These are phyloP conservation scores for Aspergillus quadricinctus DNA, from an alignment of 2,329 filamentous ascomycete genomes.

Conservation along the genomic window DNA sequence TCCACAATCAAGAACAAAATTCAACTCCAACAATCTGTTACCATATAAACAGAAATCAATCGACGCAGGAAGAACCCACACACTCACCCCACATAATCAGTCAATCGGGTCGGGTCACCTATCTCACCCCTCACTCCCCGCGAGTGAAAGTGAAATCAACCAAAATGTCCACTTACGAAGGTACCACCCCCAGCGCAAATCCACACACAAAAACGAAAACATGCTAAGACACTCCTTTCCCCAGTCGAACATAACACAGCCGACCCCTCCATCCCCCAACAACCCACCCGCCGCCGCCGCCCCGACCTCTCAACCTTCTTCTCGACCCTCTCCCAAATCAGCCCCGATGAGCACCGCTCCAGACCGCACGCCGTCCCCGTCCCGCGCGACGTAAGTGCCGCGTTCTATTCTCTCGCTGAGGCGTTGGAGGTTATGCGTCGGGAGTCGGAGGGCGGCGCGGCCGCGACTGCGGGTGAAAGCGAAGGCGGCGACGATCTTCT, in stretches of 20 bases:
- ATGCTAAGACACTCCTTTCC: conserved; percentile 1
- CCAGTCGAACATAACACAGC: conserved; percentile 43
- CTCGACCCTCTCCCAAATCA: conserved; percentile 55
- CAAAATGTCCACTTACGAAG: conserved; percentile 41
- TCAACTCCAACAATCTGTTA: too few relatives aligned
- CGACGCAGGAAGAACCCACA: not conserved
- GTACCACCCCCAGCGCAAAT: conserved; percentile 15
- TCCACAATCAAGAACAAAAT: not conserved
- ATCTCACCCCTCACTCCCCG: conserved; percentile 6
- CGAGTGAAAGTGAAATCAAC: conserved; percentile 5
- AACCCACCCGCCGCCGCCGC: conserved; percentile 44
- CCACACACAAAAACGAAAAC: not conserved
- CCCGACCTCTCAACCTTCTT: conserved; percentile 65
- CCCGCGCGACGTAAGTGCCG: conserved; percentile 57
- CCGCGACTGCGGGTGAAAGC: conserved; percentile 32
- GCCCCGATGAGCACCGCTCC: conserved; percentile 45
- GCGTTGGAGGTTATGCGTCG: conserved; percentile 56
- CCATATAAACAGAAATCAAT: too few relatives aligned
- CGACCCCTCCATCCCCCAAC: conserved; percentile 22
- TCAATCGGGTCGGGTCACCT: conserved; percentile 4
- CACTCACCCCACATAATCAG: conserved; percentile 6
- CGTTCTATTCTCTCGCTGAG: conserved; percentile 57
- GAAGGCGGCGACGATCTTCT: conserved; percentile 44
- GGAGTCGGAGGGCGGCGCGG: conserved; percentile 41
- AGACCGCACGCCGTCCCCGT: conserved; percentile 58